A percentile compares a stretch with the other conserved stretches of the same genome.
Conservation (phyloP, 495 filamentous ascomycete genomes). For the Mytilinidion resinicola region DNA sequence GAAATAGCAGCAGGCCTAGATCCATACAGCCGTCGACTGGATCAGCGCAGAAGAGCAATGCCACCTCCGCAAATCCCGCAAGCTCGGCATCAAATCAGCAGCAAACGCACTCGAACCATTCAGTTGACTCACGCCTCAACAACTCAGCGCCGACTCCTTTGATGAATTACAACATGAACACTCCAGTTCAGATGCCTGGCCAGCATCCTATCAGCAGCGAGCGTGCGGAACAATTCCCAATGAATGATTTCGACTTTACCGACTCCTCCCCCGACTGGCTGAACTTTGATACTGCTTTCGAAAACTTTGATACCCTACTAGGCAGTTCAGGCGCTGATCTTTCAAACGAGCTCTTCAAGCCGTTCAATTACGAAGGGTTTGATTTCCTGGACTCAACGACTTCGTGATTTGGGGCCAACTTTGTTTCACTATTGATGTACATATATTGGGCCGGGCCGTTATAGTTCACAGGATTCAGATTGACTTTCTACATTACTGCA, state of each 20-base stretch:
- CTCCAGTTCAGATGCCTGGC: slow-evolving; percentile 16
- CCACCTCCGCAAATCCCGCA: not conserved
- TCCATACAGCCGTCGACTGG: not conserved
- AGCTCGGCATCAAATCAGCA: slow-evolving; percentile 5
- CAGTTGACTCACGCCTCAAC: slow-evolving; percentile 23
- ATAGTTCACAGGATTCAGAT: no score
- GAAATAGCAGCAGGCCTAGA: slow-evolving; percentile 15
- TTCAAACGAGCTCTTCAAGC: slow-evolving; percentile 26
- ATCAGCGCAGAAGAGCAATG: not conserved
- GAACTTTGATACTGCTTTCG: slow-evolving; percentile 28
- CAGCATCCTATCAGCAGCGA: slow-evolving; percentile 29
- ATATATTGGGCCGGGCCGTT: no score
- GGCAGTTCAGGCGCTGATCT: slow-evolving; percentile 27
- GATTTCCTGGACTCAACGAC: slow-evolving; percentile 19
- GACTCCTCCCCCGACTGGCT: slow-evolving; percentile 24
- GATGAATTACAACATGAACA: slow-evolving; percentile 11
- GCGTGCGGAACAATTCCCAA: slow-evolving; percentile 6
- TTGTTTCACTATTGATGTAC: no score
- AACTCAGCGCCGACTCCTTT: slow-evolving; percentile 6
- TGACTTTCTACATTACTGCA: no score
- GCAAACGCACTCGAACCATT: not conserved
- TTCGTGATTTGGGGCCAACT: not conserved
- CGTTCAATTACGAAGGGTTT: slow-evolving; percentile 25
- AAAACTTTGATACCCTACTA: slow-evolving; percentile 29
- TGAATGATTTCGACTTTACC: slow-evolving; percentile 18